These are phyloP conservation scores for Zygnema circumcarinatum DNA, from an alignment of 139 green algal genomes.

Conservation along the genomic window DNA sequence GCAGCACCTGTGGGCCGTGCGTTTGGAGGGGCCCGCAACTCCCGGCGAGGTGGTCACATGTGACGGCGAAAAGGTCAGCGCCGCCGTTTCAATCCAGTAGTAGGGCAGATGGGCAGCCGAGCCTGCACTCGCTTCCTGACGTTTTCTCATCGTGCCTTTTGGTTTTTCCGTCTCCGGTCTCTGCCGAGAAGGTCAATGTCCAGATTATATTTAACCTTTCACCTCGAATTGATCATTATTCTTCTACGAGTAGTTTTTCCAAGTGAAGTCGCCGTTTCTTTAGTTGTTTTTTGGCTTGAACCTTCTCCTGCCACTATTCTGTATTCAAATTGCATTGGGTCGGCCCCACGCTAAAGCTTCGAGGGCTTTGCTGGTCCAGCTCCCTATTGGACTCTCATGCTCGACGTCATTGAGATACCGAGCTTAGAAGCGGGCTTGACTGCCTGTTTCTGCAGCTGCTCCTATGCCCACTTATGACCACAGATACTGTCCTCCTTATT, in stretches of 20 bases:
- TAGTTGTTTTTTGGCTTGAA: background rate
- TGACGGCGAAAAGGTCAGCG: conserved; percentile 19
- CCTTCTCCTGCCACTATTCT: no score
- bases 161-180: background rate
- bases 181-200: background rate
- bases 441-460: background rate
- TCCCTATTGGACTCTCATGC: no score
- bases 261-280: background rate
- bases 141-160: background rate
- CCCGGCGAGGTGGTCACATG: conserved; percentile 1
- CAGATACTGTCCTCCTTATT: background rate
- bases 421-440: no score
- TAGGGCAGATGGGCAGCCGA: background rate
- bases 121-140: background rate
- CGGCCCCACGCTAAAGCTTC: no score
- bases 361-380: no score
- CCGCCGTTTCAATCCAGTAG: background rate
- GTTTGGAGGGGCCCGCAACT: conserved; percentile 21
- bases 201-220: background rate
- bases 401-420: no score
- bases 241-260: no score
- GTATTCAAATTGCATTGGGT: no score
- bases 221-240: background rate
- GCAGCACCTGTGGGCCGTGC: conserved; percentile 61
- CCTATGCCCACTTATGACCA: background rate